Evolutionary conservation across 768 basidiomycete species (phyloP), one percentile per base, ranked within the genome.

Genomic region (Suillus variegatus): DNA sequence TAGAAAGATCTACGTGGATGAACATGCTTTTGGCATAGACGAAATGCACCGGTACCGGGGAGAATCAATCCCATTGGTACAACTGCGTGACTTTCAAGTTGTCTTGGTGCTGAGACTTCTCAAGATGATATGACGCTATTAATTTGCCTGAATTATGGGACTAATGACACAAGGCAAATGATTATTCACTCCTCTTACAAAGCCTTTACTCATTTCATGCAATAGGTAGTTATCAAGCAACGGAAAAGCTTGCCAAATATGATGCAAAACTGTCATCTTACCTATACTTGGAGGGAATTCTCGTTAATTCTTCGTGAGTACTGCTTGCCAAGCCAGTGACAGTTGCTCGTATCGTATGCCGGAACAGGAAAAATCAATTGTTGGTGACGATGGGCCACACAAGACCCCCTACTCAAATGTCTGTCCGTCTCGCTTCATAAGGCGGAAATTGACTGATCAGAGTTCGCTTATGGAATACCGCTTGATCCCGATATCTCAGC

Each of bases 301-400:
- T 18, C 12, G 25, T 1, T 43, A 40, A 36, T 20, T 60, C 6
- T 38, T 18, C 25, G 41, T 43, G 41, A 60, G 58, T 13, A 43
- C 41, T 60, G n/a, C 41, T 60, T 32, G 25, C 18, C 36, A 57
- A 41, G 25, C 40, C 16, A 60, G 40, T 60, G 41, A 20, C 16
- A 25, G 56, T 25, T 60, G 18, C 41, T 44, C 41, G 43, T 32
- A 43, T 32, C 10, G 25, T 20, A 28, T 13, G 58, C 58, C 58
- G 13, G 58, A 43, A 60, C 58, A 60, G 18, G 41, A 28, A 16
- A 40, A 32, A 43, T 60, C 58, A 60, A 32, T 43, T 43, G 58
- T 20, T 60, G 5, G 38, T 58, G 38, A 56, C 55, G 36, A 56
- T 56, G 12, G 32, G 32, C 36, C 6, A 38, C 35, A 57, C n/a